Percentiles rank a stretch among this genome's conserved stretches.
Conservation (phyloP, 257 asterid species). For the Ballota nigra region DNA sequence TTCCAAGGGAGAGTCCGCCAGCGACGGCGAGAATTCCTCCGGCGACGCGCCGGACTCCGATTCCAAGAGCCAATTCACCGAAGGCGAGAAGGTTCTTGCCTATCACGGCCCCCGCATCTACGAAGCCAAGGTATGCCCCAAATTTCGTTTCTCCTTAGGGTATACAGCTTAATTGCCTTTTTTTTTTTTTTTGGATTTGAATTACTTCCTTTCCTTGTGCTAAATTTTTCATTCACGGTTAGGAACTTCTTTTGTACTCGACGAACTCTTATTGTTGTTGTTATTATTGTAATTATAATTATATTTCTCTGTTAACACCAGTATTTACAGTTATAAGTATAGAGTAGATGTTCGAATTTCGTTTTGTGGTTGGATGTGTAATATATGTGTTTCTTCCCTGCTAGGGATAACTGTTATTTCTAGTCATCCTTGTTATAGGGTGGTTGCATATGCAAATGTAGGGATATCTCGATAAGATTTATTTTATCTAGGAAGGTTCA, state of each 20-base stretch:
- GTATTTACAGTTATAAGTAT: background rate
- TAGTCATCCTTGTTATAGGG: background rate
- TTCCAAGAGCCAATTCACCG: conserved; percentile 56
- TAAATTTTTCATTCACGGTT: background rate
- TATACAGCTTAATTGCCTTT: conserved; percentile 12
- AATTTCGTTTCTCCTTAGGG: conserved; percentile 26
- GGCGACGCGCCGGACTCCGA: conserved; percentile 59
- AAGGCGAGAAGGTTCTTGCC: conserved; percentile 90
- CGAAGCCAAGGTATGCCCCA: conserved; percentile 42
- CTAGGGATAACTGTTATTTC: background rate
- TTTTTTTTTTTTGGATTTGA: background rate
- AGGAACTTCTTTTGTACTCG: background rate
- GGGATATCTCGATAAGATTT: background rate
- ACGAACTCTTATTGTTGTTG: background rate
- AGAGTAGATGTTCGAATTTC: background rate
- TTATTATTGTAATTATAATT: background rate
- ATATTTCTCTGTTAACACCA: conserved; percentile 3
- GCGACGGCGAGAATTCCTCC: conserved; percentile 69
- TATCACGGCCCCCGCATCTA: conserved; percentile 86
- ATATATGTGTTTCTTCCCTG: background rate
- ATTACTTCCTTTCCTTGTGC: background rate
- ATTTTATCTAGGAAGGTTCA: background rate
- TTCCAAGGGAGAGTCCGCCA: conserved; percentile 54
- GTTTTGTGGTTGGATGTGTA: background rate
- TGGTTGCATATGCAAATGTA: background rate